These are phyloP conservation scores for Acanthamoeba sp. DNA, from an alignment of 208 protist species.

Conservation along the genomic window DNA sequence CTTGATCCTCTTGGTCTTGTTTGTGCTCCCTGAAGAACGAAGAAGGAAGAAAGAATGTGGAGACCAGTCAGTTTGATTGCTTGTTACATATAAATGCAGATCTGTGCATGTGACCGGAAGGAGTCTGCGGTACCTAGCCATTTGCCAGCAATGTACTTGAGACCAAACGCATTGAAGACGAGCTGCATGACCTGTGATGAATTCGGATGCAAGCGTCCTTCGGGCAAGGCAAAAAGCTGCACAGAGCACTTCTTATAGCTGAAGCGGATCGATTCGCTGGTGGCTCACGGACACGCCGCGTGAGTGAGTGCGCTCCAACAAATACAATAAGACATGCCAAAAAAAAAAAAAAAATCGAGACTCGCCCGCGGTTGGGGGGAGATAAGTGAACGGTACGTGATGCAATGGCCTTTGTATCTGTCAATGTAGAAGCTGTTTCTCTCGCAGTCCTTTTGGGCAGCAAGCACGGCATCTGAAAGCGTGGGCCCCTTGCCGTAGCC, in stretches of 20 bases:
- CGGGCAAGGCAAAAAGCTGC: constrained; percentile 51
- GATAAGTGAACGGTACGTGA: not conserved
- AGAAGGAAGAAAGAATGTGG: too few species aligned
- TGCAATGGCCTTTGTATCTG: constrained; percentile 39
- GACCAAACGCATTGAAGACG: constrained; percentile 52
- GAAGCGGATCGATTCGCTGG: constrained; percentile 36
- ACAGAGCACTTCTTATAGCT: constrained; percentile 50
- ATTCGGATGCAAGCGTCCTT: not conserved
- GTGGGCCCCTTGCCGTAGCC: constrained; percentile 46
- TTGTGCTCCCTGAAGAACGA: constrained; percentile 21
- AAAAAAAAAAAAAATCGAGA: not conserved
- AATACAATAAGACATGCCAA: not conserved
- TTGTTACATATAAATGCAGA: too few species aligned
- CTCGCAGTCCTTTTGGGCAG: constrained; percentile 25
- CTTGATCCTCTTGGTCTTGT: constrained; percentile 56
- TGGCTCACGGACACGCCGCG: not conserved
- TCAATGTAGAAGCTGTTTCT: constrained; percentile 64
- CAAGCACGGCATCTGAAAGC: constrained; percentile 24
- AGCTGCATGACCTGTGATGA: constrained; percentile 32
- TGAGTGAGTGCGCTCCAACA: not conserved
- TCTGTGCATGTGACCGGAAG: too few species aligned
- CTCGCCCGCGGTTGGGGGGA: not conserved
- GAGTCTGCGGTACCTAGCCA: constrained; percentile 48
- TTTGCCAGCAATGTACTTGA: constrained; percentile 33
- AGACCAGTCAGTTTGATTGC: too few species aligned